Percentiles rank a stretch among this genome's conserved stretches.
Conservation (phyloP, 257 asterid species). For the Solanum rostratum region DNA sequence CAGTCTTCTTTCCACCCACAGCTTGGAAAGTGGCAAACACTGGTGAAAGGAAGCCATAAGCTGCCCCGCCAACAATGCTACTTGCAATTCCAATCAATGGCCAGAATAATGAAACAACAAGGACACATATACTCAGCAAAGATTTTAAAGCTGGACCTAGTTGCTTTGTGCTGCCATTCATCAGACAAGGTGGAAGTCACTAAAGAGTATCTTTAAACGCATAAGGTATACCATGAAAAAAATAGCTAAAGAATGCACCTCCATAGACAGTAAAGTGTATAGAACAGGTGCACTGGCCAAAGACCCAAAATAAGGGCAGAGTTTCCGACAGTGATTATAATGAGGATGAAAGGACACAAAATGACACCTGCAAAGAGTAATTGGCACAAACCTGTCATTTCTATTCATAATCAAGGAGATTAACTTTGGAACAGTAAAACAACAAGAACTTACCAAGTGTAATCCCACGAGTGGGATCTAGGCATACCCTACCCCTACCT, state of each 20-base stretch:
- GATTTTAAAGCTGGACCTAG: conserved; percentile 71
- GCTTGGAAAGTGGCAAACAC: conserved; percentile 79
- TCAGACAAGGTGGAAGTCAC: neutral
- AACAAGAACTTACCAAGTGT: neutral
- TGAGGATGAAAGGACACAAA: conserved; percentile 59
- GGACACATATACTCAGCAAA: conserved; percentile 35
- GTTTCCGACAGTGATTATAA: conserved; percentile 45
- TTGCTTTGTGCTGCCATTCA: conserved; percentile 51
- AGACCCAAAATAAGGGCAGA: conserved; percentile 56
- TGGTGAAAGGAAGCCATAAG: conserved; percentile 77
- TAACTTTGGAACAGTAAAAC: neutral
- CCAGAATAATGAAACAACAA: conserved; percentile 41
- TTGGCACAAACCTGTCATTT: neutral
- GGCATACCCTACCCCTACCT: neutral
- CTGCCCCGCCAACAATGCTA: conserved; percentile 56
- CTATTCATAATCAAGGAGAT: neutral
- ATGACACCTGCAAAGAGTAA: conserved; percentile 43
- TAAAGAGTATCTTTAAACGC: neutral
- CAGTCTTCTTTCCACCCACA: conserved; percentile 54
- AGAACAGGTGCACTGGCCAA: conserved; percentile 66
- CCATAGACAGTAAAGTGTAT: conserved; percentile 59
- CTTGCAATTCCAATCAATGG: conserved; percentile 42
- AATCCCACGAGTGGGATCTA: neutral
- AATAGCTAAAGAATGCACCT: conserved; percentile 31
- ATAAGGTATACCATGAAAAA: neutral